Evolutionary conservation across 192 early-diverging fungal genomes (phyloP), one percentile per base, ranked within the genome.

Genomic region (Linnemannia hyalina): DNA sequence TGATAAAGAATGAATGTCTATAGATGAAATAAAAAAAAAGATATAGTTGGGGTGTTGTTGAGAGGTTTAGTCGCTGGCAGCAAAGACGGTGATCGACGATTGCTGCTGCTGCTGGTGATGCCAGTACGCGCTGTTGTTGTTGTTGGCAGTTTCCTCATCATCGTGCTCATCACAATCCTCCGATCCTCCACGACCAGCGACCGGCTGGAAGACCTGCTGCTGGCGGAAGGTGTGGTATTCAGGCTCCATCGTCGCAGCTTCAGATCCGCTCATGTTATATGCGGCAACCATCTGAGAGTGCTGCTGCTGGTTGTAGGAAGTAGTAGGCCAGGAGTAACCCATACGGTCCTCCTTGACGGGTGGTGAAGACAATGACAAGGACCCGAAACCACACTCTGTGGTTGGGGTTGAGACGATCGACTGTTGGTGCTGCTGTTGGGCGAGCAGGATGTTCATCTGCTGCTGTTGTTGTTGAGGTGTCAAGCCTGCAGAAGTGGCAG

Each of bases 311-410:
- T 9, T 46, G 2, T 60, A 41, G 2, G 22, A 36, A 32, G 74
- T 0, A 23, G 60, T 29, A 70, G 79, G 81, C 26, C 57, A 63
- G 5, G 76, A 77, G 46, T 54, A 72, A 22, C 42, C 70, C 47
- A 81, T 52, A 22, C 70, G 74, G 52, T 80, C 68, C 38, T 86
- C 84, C 84, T 78, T 76, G 11, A 63, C 84, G 3, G 80, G 78
- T 4, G 84, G 84, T 15, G 84, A 86, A 9, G 84, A 77, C 36
- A 86, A 49, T 4, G 79, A 81, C 70, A 86, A 15, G 10, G 84
- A 86, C 54, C 81, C 79, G 52, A 86, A 86, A 15, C 79, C 83
- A 36, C 84, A 86, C 54, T 86, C 84, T 1, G 79, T 86, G 20
- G 84, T 86, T n/a, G 84, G 84, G 13, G 84, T 86, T 36, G 69